Evolutionary conservation across 352 stramenopile species (phyloP), one percentile per base, ranked within the genome.

Genomic region (Pythium dissimile): DNA sequence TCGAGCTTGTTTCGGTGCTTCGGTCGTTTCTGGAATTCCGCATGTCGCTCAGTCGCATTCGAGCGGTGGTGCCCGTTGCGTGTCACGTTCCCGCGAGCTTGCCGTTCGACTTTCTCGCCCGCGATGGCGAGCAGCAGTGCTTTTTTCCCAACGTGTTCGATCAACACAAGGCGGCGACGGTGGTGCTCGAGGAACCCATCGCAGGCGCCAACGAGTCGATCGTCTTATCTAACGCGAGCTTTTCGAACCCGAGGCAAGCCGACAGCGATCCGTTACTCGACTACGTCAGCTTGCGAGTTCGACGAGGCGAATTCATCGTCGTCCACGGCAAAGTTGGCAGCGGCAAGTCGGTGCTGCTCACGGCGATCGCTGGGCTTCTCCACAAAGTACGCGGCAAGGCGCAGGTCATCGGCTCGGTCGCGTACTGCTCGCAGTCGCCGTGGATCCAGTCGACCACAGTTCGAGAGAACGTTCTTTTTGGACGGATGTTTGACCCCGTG

Each of bases 381-480:
- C 67, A 76, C 9, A 75, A 71, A 37, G 50, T 69, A 18, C 59
- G 65, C 21, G 80, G 80, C 13, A 59, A 66, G 3, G 65, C 74
- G 50, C 64, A 59, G 18, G 51, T 92, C 2, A 41, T 67, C 10
- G 69, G 72, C 34, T 70, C 59, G 16, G 48, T 89, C 10, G 78
- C 77, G 8, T 98, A 96, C 66, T 96, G 83, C 55, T 79, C 92
- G 5, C 95, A 98, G 70, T 82, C 86, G 16, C 82, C 95, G 26
- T 98, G 97, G 80, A 96, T 99, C 51, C 87, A 99, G 67, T 98
- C 98, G 61, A 91, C 90, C 27, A 97, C 86, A 20, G 73, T 99
- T 3, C 80, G 86, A n/a, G 89, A 98, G 23, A 99, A 99, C 70
- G 96, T 99, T 56, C 64, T 99, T 6, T 99, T 99, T 73, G 93